Evolutionary conservation across 768 basidiomycete species (phyloP), one percentile per base, ranked within the genome.

Genomic region (Omphalotus guepiniiformis): DNA sequence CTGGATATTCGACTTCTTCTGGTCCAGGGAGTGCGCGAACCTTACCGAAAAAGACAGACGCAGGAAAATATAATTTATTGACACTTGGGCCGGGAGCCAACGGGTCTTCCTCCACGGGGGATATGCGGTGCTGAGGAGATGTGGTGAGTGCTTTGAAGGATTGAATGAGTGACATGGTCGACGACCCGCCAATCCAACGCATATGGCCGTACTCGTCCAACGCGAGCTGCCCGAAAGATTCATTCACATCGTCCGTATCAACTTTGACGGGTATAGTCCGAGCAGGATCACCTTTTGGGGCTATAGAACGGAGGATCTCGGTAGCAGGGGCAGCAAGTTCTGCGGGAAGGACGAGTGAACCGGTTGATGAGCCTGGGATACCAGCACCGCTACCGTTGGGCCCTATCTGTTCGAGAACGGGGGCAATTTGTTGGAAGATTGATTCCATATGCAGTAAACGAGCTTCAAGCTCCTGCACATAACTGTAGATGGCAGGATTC

Each of bases 111-210:
- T 88, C 85, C 81, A 84, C 85, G 29, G 87, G 87, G 6, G 88
- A 91, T 48, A 86, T 78, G 49, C 86, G 85, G 59, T 85, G 79
- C 18, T 86, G 68, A 5, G 85, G 86, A 25, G 82, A 81, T 36
- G 68, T 68, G 19, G 86, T 88, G 53, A 85, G 66, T 37, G 85
- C 80, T 52, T 79, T 81, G 71, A 93, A 92, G 4, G 88, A 90
- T 60, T 92, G 89, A 39, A 93, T 90, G 55, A 93, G 76, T 5
- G 90, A 88, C 90, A 93, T 91, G 18, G 89, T 89, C 13, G 89
- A 92, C 4, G 91, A 92, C 43, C 89, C 87, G 34, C 90, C 90
- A 56, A 93, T 92, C 90, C 90, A 93, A 50, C 89, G 81, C 78
- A 88, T 82, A 64, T 91, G 88, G 26, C 90, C 90, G 54, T 91